A percentile compares a stretch with the other conserved stretches of the same genome.
phyloP scores from a whole-genome alignment of 208 protist species.

The Naegleria fowleri region DNA sequence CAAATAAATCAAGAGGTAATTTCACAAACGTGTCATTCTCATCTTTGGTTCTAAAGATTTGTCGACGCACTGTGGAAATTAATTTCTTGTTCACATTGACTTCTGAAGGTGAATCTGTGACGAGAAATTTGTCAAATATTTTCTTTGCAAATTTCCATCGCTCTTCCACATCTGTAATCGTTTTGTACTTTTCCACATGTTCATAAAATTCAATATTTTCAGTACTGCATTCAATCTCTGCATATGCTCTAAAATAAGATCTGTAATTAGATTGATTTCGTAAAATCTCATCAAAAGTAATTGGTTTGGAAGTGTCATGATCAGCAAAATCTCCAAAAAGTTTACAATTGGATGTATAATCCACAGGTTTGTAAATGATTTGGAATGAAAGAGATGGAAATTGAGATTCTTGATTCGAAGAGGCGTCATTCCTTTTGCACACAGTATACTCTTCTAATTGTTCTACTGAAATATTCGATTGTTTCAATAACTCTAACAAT shows the following conservation, averaged over 20 bases:
- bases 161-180: neutral
- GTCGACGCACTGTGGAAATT: neutral
- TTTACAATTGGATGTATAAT: neutral
- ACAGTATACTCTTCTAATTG: neutral
- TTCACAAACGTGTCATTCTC: neutral
- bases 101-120: neutral
- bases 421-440: no score
- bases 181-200: neutral
- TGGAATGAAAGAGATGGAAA: neutral
- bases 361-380: neutral
- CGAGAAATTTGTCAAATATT: neutral
- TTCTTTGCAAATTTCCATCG: neutral
- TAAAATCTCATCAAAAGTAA: neutral
- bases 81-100: neutral
- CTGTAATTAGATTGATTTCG: neutral
- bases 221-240: conserved; percentile 7
- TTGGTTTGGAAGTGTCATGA: neutral
- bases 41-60: conserved; percentile 3
- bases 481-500: neutral
- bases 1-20: neutral
- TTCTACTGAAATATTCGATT: neutral
- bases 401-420: neutral
- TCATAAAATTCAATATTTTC: conserved; percentile 16
- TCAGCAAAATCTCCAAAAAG: neutral
- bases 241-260: neutral